phyloP scores from a whole-genome alignment of 495 filamentous ascomycete species.

The Neurospora sp. region DNA sequence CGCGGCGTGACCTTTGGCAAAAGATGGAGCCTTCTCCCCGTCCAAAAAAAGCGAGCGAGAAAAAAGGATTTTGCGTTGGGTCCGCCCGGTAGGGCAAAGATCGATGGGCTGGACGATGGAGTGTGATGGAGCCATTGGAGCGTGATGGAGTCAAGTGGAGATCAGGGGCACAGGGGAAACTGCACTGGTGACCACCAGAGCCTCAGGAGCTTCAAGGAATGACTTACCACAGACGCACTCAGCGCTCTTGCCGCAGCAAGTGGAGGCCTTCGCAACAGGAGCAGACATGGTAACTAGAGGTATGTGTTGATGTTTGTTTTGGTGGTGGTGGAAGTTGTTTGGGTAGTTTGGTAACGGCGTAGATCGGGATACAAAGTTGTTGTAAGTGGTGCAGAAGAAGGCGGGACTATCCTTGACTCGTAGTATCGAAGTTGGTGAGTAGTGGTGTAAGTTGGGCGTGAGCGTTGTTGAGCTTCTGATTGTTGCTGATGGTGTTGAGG shows the following conservation, averaged over 20 bases:
- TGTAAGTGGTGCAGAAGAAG: neutral
- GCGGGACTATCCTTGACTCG: neutral
- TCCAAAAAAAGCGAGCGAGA: neutral
- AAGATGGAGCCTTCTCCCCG: neutral
- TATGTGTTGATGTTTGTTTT: neutral
- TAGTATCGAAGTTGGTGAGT: neutral
- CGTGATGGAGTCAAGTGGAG: neutral
- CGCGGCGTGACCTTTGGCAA: neutral
- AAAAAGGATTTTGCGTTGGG: neutral
- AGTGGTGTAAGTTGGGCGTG: neutral
- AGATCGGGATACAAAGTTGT: neutral
- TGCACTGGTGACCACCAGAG: neutral
- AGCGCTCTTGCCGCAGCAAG: constrained; percentile 42
- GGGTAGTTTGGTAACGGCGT: neutral
- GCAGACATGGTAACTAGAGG: constrained; percentile 12
- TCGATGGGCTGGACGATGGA: neutral
- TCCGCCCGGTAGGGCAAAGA: neutral
- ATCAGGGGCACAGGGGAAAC: neutral
- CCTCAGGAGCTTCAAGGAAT: neutral
- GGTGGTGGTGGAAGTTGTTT: neutral
- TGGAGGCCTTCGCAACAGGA: constrained; percentile 21
- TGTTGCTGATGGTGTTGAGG: neutral
- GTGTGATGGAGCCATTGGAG: neutral
- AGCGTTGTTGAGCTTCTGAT: neutral
- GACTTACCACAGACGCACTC: constrained; percentile 42